A percentile compares a stretch with the other conserved stretches of the same genome.
Evolutionary conservation across 1,284 basidiomycete species (phyloP).

Genomic region (Termitomyces sp.): DNA sequence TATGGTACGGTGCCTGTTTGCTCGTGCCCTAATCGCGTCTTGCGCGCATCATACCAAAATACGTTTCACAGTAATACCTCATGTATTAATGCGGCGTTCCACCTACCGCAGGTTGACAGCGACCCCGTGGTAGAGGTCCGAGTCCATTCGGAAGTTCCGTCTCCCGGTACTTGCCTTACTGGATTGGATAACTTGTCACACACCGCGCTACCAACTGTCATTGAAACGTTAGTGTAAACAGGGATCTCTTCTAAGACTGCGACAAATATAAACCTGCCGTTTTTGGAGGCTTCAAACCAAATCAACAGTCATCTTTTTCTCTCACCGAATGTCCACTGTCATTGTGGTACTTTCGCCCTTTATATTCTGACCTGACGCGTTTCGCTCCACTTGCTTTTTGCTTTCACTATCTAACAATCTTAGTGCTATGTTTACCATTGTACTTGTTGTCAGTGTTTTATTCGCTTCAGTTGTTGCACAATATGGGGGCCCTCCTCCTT

Average conservation of each 20-base stretch:
- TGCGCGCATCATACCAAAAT: not conserved
- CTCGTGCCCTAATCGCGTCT: too few species aligned
- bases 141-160: not conserved
- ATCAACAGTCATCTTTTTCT: not conserved
- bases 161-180: not conserved
- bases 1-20: not conserved
- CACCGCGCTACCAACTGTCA: not conserved
- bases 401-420: not conserved
- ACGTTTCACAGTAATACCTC: not conserved
- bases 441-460: conserved; percentile 23
- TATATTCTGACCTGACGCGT: not conserved
- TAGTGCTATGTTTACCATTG: conserved; percentile 20
- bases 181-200: too few species aligned
- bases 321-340: not conserved
- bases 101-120: not conserved
- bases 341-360: not conserved
- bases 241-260: not conserved
- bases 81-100: not conserved
- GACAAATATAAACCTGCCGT: not conserved
- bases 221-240: conserved; percentile 6
- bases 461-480: conserved; percentile 37
- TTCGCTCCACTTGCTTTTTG: not conserved
- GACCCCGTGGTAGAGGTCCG: not conserved
- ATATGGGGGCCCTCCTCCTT: conserved; percentile 24
- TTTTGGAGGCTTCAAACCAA: not conserved